Percentiles rank a stretch among this genome's conserved stretches.
These are phyloP conservation scores for Epichloe elymi DNA, from an alignment of 2,329 filamentous ascomycete genomes.

Conservation along the genomic window DNA sequence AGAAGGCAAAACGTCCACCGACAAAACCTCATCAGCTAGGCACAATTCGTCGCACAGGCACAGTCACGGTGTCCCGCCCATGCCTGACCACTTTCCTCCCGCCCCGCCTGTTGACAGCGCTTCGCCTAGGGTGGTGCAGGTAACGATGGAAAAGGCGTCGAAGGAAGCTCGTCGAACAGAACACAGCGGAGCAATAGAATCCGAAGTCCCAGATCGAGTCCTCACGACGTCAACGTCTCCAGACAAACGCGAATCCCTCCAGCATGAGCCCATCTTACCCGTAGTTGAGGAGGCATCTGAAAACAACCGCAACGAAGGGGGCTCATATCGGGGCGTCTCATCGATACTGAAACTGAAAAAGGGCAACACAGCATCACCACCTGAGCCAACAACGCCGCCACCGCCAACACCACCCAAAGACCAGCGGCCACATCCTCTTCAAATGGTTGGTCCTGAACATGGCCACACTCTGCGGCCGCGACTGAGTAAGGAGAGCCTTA, in stretches of 20 bases:
- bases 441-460: constrained; percentile 32
- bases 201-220: constrained; percentile 48
- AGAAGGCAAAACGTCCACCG: constrained; percentile 18
- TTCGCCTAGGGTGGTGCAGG: constrained; percentile 24
- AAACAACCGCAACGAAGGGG: constrained; percentile 38
- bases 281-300: constrained; percentile 88
- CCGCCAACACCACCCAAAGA: constrained; percentile 23
- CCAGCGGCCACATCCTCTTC: constrained; percentile 4
- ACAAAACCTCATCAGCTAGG: constrained; percentile 20
- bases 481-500: constrained; percentile 42
- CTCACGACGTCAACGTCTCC: constrained; percentile 25
- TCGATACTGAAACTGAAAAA: constrained; percentile 17
- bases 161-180: constrained; percentile 24
- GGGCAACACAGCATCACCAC: constrained; percentile 19
- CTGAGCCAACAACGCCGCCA: constrained; percentile 31
- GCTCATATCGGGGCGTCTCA: constrained; percentile 20
- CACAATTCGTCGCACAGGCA: constrained; percentile 24
- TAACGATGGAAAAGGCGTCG: constrained; percentile 27
- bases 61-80: constrained; percentile 25
- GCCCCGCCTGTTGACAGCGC: constrained; percentile 19
- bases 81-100: constrained; percentile 33
- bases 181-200: constrained; percentile 21
- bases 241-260: constrained; percentile 41
- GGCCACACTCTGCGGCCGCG: constrained; percentile 28
- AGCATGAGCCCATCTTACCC: constrained; percentile 50